Percentiles rank a stretch among this genome's conserved stretches.
Evolutionary conservation across 208 protist species (phyloP).

Genomic region (Leishmania martiniquensis): DNA sequence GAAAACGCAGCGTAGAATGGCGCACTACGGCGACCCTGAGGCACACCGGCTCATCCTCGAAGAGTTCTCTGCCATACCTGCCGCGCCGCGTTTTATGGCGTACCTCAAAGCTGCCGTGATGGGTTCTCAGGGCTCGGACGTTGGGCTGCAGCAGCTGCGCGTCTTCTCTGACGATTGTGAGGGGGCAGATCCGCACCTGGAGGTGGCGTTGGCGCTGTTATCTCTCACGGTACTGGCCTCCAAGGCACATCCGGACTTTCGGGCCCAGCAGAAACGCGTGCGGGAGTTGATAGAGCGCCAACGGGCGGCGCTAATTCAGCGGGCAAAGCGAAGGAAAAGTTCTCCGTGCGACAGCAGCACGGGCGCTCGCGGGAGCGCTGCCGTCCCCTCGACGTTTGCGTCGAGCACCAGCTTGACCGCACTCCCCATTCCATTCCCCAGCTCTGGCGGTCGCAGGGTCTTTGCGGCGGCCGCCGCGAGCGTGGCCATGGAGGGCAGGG

Average conservation of each 20-base stretch:
- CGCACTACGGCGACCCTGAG: conserved; percentile 43
- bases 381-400: conserved; percentile 1
- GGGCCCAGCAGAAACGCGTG: conserved; percentile 19
- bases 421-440: background rate
- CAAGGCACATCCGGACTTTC: conserved; percentile 19
- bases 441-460: conserved; percentile 5
- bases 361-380: background rate
- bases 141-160: conserved; percentile 18
- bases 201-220: conserved; percentile 21
- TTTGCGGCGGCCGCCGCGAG: background rate
- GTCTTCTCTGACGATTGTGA: conserved; percentile 10
- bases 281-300: conserved; percentile 15
- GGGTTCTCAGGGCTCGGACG: conserved; percentile 29
- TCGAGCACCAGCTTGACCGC: background rate
- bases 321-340: conserved; percentile 15
- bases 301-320: conserved; percentile 11
- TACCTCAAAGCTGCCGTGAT: conserved; percentile 35
- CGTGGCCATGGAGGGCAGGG: background rate
- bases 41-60: conserved; percentile 38
- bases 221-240: conserved; percentile 26
- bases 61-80: conserved; percentile 23
- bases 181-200: conserved; percentile 12
- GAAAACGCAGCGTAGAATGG: conserved; percentile 14
- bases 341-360: background rate
- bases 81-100: conserved; percentile 18